Evolutionary conservation across 2,329 filamentous ascomycete genomes (phyloP), one percentile per base, ranked within the genome.

Genomic region (Fusarium sp.): DNA sequence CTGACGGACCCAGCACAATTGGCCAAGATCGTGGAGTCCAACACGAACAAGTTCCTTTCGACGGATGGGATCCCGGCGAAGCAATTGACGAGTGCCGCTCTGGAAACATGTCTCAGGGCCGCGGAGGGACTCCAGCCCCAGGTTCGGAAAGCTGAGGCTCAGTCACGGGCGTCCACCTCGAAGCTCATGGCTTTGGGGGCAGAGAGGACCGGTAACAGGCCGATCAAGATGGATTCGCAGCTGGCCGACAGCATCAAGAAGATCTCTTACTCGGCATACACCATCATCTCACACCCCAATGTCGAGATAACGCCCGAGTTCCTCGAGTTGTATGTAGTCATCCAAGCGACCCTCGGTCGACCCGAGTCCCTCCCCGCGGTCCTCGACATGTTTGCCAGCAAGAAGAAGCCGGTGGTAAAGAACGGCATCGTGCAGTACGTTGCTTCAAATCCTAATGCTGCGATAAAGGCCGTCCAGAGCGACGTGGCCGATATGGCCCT

Each of bases 311-410:
- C 93, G 6, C 90, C 92, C 10, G 85, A 88, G 34, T 85, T 96
- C 37, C 89, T 98, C 42, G 86, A 89, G 66, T 82, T 89, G 75
- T 98, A 98, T 82, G 91, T 97, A 71, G 87, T 89, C 40, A 90
- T 94, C 52, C 94, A 98, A 81, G 87, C 91, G 31, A 87, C 91
- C 13, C 89, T 98, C 50, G 89, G 91, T 70, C 91, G 89, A 66
- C 92, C 94, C 4, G 90, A 94, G 73, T 91, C 93, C 52, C 89
- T 98, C 71, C 94, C 96, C 8, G 89, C 92, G 69, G 90, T 95
- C 47, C 93, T 99, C 79, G 86, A 91, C 65, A 87, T 98, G 62
- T 98, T 96, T 81, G 94, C 94, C 58, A 90, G 90, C 76, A 99
- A 98, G 83, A 93, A 94, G 11, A 86, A 91, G 71, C 93, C 95